Evolutionary conservation across 1,139 yeast species (phyloP), one percentile per base, ranked within the genome.

Genomic region (Debaryomyces coudertii): DNA sequence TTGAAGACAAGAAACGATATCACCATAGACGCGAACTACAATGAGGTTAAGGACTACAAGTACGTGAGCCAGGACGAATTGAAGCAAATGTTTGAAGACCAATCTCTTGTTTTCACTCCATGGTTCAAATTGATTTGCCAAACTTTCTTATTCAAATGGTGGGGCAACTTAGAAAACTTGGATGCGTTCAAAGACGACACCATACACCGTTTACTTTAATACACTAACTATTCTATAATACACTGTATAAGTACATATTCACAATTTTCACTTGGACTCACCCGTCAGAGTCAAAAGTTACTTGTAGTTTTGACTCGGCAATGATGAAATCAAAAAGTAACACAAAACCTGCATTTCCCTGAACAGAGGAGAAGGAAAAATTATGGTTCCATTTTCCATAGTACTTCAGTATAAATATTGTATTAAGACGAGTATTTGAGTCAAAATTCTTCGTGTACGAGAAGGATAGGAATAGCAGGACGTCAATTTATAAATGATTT

Each of bases 71-170:
- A 79, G 27, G 70, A 71, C 1, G 85, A 87, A 55, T 76, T 95
- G 57, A 79, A 83, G 60, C 73, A 65, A 12, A 89, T 95, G 97
- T 89, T 93, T 64, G 60, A 76, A 28, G 90, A 90, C 61, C 58
- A 70, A 14, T 52, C 59, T 12, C 73, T 87, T 53, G 77, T 80
- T 15, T 95, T 93, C 68, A 93, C 99, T 5, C 99, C 99, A 8
- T 93, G 99, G 99, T 93, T 93, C 75, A 90, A 90, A 68, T 80
- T 93, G 55, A 93, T 93, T 57, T 95, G 99, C 65, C 90, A 93
- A 61, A 83, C 88, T 43, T 89, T 89, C 62, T 75, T 93, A 61
- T 93, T 88, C 73, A 77, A 87, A 54, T 93, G 99, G 99, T 93
- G 99, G 99, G 78, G 76, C 42, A 77, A 82, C 52, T 73, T 92